Base-by-base conservation (phyloP, 192 early-diverging fungal genomes). In the Linnemannia schmuckeri region DNA sequence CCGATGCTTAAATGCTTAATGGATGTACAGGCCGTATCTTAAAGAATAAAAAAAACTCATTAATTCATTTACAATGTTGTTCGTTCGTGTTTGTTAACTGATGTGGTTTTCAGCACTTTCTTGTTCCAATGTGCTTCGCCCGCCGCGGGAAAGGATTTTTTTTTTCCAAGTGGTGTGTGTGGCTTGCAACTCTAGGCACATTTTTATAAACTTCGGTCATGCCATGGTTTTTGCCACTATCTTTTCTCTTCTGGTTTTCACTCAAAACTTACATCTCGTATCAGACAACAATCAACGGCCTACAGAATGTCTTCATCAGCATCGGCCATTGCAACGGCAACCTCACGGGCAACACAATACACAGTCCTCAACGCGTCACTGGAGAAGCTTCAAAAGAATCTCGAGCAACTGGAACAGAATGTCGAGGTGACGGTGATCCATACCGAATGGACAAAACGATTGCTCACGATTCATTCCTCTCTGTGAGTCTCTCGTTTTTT, bases 301-400 rank as follows among this genome's bases (percentile, higher is more conserved):
- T 2, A 20, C 18, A 66, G 7, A 18, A 77, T 77, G 75, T 77
- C 75, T 30, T 70, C 68, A 49, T 22, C 54, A 44, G 40, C 52
- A 35, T 33, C 81, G 9, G 77, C 83, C 40, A 30, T 74, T 15
- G 46, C 79, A 52, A 49, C 75, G 1, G 38, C 35, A 17, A 57
- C 74, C 47, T 81, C 84, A 27, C 78, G 84, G 5, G 70, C 78
- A n/a, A 86, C 84, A 6, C 84, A 81, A 8, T 86, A 86, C 69
- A 86, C 84, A n/a, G 79, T 86, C 40, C 54, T 86, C 41, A 86
- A 86, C 57, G 84, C 84, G 70, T 76, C 84, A 0, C 63, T 86
- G 18, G 84, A 86, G 57, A 86, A 74, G 40, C 71, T 86, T 24
- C 78, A 81, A 68, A 73, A 72, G 71, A 86, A 81, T 76, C 84